phyloP scores from a whole-genome alignment of 2,329 filamentous ascomycete genomes.

The Chalaropsis ovoidea region DNA sequence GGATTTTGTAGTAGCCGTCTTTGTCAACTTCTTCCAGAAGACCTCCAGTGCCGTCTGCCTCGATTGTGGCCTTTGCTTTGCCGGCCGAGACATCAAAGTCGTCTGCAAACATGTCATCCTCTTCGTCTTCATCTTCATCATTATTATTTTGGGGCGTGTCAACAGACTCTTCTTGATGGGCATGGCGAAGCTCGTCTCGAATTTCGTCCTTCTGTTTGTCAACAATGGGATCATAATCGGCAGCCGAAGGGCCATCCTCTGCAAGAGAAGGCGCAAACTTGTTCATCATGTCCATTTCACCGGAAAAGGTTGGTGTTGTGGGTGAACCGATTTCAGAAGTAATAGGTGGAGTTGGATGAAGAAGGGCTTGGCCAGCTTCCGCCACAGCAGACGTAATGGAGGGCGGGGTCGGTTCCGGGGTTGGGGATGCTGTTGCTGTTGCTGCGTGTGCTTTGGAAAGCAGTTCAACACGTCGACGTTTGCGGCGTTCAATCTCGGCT shows the following conservation, averaged over 20 bases:
- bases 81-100: conserved; percentile 51
- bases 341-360: conserved; percentile 35
- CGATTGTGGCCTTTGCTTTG: conserved; percentile 1
- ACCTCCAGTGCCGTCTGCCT: conserved; percentile 46
- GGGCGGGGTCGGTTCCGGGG: conserved; percentile 43
- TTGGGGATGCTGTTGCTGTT: conserved; percentile 61
- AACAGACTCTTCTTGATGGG: neutral
- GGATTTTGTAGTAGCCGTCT: conserved; percentile 93
- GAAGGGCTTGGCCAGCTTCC: conserved; percentile 25
- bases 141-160: conserved; percentile 32
- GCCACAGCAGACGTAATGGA: conserved; percentile 29
- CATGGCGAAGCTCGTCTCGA: conserved; percentile 54
- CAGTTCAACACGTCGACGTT: conserved; percentile 74
- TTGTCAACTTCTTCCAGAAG: conserved; percentile 88
- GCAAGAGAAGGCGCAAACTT: conserved; percentile 6
- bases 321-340: conserved; percentile 28
- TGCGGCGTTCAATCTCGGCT: conserved; percentile 72
- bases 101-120: conserved; percentile 83
- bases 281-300: conserved; percentile 20
- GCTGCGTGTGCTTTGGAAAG: conserved; percentile 70
- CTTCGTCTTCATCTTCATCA: conserved; percentile 57
- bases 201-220: conserved; percentile 80
- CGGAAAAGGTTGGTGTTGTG: conserved; percentile 17
- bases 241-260: conserved; percentile 73
- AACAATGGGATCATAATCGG: conserved; percentile 79